Conservation (phyloP, 2,329 filamentous ascomycete species). For the Cordyceps farinosa region DNA sequence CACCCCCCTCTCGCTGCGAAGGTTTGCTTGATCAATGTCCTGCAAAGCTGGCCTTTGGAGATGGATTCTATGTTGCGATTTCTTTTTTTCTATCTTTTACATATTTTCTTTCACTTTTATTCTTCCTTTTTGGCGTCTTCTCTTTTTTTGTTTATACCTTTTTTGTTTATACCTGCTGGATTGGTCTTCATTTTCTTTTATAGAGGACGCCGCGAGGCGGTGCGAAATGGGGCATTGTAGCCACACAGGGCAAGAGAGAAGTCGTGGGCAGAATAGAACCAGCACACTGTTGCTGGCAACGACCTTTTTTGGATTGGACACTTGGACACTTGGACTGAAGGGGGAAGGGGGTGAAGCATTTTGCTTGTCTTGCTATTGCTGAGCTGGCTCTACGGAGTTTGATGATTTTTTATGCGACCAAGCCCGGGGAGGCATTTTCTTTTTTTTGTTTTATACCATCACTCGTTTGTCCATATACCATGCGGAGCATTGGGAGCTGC, state of each 20-base stretch:
- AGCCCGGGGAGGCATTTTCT: constrained; percentile 4
- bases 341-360: not conserved
- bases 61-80: constrained; percentile 23
- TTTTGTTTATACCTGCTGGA: constrained; percentile 22
- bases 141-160: constrained; percentile 26
- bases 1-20: not conserved
- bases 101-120: constrained; percentile 26
- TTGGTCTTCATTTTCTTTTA: constrained; percentile 22
- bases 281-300: constrained; percentile 4
- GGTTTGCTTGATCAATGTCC: not conserved
- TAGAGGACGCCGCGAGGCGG: constrained; percentile 43
- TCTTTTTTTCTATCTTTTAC: constrained; percentile 24
- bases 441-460: constrained; percentile 14
- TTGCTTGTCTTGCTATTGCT: constrained; percentile 7
- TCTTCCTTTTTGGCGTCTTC: constrained; percentile 16
- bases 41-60: constrained; percentile 23
- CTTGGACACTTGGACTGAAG: constrained; percentile 8
- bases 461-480: constrained; percentile 15
- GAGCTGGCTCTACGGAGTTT: constrained; percentile 2
- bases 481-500: not conserved
- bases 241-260: constrained; percentile 11
- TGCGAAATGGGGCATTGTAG: constrained; percentile 19
- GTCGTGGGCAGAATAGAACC: constrained; percentile 16
- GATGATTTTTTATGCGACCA: not conserved
- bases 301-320: not conserved